Evolutionary conservation across 129 eudicot genomes (phyloP).

Genomic region (Cynara cardunculus): DNA sequence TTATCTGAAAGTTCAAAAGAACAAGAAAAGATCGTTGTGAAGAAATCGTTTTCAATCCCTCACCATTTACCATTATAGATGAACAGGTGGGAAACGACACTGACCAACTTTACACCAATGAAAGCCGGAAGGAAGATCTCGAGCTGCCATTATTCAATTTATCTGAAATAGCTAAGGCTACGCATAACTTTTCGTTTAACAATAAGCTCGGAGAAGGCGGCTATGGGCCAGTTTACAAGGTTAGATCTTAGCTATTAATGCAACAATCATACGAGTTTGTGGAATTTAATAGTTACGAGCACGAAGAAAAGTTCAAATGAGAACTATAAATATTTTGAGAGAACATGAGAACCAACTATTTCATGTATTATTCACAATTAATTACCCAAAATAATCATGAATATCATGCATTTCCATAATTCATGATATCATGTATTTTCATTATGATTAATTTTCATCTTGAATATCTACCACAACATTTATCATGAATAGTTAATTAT

Average conservation of each 20-base stretch:
- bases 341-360: not conserved
- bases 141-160: conserved; percentile 41
- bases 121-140: conserved; percentile 43
- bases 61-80: conserved; percentile 3
- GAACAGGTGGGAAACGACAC: conserved; percentile 21
- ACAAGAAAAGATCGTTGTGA: not conserved
- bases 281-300: not conserved
- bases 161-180: conserved; percentile 37
- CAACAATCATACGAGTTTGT: not conserved
- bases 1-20: not conserved
- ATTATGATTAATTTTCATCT: not conserved
- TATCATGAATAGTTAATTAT: not conserved
- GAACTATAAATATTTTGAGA: not conserved
- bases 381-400: not conserved
- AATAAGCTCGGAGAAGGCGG: conserved; percentile 67
- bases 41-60: not conserved
- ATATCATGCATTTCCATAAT: not conserved
- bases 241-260: conserved; percentile 5
- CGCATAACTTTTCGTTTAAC: conserved; percentile 34
- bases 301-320: not conserved
- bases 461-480: not conserved
- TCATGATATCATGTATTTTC: not conserved
- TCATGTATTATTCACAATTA: not conserved
- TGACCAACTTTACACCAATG: conserved; percentile 23
- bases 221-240: conserved; percentile 63